Conservation (phyloP, 2,329 filamentous ascomycete genomes). For the Helicocarpus griseus region DNA sequence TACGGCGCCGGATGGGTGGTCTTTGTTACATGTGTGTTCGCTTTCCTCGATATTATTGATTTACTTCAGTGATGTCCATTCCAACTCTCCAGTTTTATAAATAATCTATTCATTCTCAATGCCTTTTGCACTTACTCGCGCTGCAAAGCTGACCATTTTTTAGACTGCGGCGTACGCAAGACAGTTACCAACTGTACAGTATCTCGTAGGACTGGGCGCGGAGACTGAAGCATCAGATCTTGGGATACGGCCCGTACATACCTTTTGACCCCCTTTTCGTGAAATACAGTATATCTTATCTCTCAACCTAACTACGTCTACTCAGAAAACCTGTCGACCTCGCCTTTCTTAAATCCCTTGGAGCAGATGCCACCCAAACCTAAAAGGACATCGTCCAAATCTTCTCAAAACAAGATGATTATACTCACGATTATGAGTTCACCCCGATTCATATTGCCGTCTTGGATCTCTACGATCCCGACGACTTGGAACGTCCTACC, state of each 20-base stretch:
- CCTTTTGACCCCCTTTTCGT: background rate
- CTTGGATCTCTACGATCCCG: slow-evolving; percentile 11
- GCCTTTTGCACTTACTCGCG: background rate
- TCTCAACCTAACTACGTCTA: background rate
- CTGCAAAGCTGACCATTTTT: background rate
- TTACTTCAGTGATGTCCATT: no score
- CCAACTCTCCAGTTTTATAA: no score
- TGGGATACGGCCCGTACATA: slow-evolving; percentile 7
- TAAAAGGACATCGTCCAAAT: slow-evolving; percentile 12
- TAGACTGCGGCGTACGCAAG: slow-evolving; percentile 13
- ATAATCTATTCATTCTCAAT: background rate
- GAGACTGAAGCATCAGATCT: slow-evolving; percentile 11
- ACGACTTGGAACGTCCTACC: slow-evolving; percentile 10
- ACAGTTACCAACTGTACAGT: slow-evolving; percentile 12
- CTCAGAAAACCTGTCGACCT: slow-evolving; percentile 12
- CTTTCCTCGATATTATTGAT: background rate
- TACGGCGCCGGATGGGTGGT: slow-evolving; percentile 14
- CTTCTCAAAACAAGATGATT: slow-evolving; percentile 13
- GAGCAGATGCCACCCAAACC: slow-evolving; percentile 6
- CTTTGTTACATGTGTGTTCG: slow-evolving; percentile 11
- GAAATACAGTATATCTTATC: background rate
- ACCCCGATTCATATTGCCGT: slow-evolving; percentile 12
- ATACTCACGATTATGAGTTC: slow-evolving; percentile 12
- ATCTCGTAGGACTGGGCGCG: slow-evolving; percentile 10
- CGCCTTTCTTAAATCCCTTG: slow-evolving; percentile 10